Base-by-base conservation (phyloP, 345 rosid species). In the Populus euphratica region DNA sequence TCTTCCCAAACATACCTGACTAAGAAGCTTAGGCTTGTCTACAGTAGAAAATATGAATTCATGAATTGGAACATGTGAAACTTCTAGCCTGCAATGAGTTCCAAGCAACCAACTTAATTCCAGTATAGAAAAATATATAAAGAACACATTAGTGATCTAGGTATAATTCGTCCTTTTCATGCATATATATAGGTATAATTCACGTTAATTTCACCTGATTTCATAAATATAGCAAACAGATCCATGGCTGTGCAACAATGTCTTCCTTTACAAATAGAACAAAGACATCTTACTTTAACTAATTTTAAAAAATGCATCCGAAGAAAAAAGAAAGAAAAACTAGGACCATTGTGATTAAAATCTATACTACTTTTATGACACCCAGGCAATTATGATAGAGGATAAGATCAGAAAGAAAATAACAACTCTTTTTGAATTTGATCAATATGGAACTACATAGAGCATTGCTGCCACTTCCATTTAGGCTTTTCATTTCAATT, bases 1-100 rank as follows among this genome's bases (percentile, higher is more conserved):
- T 65, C 38, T 38, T 21, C 61, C 69, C 49, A 80, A 61, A 62
- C 50, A 65, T 82, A 90, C 97, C 92, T 90, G 90, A 83, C 94
- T 89, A 78, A 90, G 92, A 84, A 90, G 87, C 87, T 92, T 92
- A 47, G 92, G 94, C 79, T 85, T 90, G 85, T 92, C 94, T 70
- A 84, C 73, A 2, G 92, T 86, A 73, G 91, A 92, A 87, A 92
- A 90, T 77, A 88, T 86, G 59, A 92, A 90, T 88, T 92, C 94
- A 73, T 92, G 93, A 73, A 86, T 79, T 41, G 87, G 90, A 68
- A 85, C 56, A 56, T 66, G 70, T 47, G 75, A 39, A 67, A 52
- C 39, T 67, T 82, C 86, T 77, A 81, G 82, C 89, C 97, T 92
- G 90, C 87, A 87, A 61, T 73, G 75, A 33, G 66, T 71, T 76